A percentile compares a stretch with the other conserved stretches of the same genome.
Evolutionary conservation across 352 stramenopile genomes (phyloP).

Genomic region (Pythium sukuiense): DNA sequence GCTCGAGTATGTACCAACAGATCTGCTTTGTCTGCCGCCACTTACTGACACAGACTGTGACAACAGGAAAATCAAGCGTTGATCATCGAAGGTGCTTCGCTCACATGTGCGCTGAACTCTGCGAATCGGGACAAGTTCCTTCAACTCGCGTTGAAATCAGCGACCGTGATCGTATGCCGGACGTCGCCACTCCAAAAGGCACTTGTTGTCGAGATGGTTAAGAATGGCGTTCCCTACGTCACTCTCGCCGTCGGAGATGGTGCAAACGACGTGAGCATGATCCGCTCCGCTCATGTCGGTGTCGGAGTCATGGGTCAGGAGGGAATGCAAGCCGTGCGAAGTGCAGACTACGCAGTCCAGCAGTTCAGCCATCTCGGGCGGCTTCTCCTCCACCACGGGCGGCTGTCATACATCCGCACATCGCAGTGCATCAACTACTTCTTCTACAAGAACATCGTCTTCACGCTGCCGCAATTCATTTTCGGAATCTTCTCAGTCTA

Average conservation of each 20-base stretch:
- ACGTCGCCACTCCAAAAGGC: constrained; percentile 91
- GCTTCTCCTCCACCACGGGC: constrained; percentile 75
- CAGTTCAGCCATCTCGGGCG: constrained; percentile 81
- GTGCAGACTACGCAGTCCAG: constrained; percentile 77
- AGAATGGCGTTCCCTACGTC: constrained; percentile 64
- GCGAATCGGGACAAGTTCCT: constrained; percentile 68
- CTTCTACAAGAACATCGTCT: constrained; percentile 99
- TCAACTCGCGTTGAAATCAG: constrained; percentile 63
- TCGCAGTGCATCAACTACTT: constrained; percentile 96
- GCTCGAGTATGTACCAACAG: constrained; percentile 30
- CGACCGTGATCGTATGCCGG: constrained; percentile 87
- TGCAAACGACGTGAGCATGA: constrained; percentile 99
- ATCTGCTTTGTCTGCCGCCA: neutral
- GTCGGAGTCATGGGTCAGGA: constrained; percentile 98
- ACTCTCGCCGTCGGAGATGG: constrained; percentile 98
- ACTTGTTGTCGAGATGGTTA: constrained; percentile 94
- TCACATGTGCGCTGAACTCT: constrained; percentile 57
- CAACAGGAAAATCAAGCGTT: constrained; percentile 62
- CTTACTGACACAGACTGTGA: neutral
- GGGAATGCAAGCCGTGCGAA: constrained; percentile 88
- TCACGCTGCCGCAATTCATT: constrained; percentile 89
- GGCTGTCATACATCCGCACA: constrained; percentile 96
- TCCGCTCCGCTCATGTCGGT: constrained; percentile 97
- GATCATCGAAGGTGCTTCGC: constrained; percentile 63
- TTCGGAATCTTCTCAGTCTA: constrained; percentile 88